Percentiles rank a stretch among this genome's conserved stretches.
Evolutionary conservation across 805 yeast genomes (phyloP).

Genomic region (Lachancea meyersii): DNA sequence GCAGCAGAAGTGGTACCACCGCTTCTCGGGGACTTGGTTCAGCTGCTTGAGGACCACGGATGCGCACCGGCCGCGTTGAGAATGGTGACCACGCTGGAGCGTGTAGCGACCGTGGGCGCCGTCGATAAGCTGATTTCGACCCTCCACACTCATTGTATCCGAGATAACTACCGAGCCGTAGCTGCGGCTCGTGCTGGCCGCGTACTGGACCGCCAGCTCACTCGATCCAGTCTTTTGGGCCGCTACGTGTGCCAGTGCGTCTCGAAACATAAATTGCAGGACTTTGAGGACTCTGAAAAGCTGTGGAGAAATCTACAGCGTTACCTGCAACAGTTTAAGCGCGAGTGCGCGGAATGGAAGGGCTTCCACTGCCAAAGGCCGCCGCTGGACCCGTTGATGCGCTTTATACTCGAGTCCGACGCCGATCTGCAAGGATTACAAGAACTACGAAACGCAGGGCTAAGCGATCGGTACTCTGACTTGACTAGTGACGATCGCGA

Average conservation of each 20-base stretch:
- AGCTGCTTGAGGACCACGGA: constrained; percentile 5
- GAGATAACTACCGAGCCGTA: constrained; percentile 2
- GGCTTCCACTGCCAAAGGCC: neutral
- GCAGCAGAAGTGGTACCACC: constrained; percentile 1
- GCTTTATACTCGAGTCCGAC: neutral
- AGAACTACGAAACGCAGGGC: constrained; percentile 1
- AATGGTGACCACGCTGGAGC: constrained; percentile 9
- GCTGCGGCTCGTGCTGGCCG: neutral
- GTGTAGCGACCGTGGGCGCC: constrained; percentile 5
- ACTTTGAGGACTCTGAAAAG: constrained; percentile 10
- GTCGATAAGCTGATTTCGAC: constrained; percentile 1
- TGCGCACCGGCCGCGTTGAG: constrained; percentile 1
- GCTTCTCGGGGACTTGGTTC: neutral
- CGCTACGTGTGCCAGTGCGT: constrained; percentile 6
- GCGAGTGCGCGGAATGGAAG: neutral
- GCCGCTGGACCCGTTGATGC: constrained; percentile 5
- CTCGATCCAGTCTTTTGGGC: constrained; percentile 6
- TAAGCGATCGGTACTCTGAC: constrained; percentile 3
- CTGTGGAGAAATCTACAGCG: constrained; percentile 9
- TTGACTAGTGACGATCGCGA: neutral
- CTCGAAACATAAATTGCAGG: constrained; percentile 5
- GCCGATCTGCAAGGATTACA: neutral
- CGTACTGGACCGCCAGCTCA: constrained; percentile 4
- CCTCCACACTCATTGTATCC: constrained; percentile 5
- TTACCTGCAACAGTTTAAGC: constrained; percentile 2